These are phyloP conservation scores for Zasmidium citrigriseum DNA, from an alignment of 2,329 filamentous ascomycete species.

Conservation along the genomic window DNA sequence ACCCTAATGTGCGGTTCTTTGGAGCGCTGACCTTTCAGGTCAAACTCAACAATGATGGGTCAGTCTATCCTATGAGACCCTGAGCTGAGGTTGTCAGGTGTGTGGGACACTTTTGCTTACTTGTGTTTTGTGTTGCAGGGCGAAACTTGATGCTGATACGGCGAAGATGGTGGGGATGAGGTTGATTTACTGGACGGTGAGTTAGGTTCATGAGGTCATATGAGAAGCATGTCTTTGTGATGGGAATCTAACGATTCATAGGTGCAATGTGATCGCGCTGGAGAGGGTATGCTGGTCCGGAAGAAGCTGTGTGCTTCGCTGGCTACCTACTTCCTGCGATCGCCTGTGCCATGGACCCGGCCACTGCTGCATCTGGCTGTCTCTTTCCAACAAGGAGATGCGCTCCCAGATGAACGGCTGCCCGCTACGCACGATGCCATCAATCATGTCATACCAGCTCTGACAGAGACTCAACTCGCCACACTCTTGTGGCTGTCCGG, in stretches of 20 bases:
- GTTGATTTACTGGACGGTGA: slow-evolving; percentile 64
- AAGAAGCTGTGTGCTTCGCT: slow-evolving; percentile 78
- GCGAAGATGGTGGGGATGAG: slow-evolving; percentile 61
- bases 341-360: slow-evolving; percentile 65
- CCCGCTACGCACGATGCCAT: slow-evolving; percentile 48
- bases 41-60: slow-evolving; percentile 70
- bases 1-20: slow-evolving; percentile 83
- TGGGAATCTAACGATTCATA: slow-evolving; percentile 8
- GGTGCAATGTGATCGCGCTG: slow-evolving; percentile 49
- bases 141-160: slow-evolving; percentile 57
- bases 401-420: slow-evolving; percentile 20
- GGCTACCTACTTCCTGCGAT: slow-evolving; percentile 73
- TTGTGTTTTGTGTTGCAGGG: slow-evolving; percentile 22
- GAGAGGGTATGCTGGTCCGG: slow-evolving; percentile 61
- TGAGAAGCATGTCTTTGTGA: neutral
- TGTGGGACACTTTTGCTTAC: slow-evolving; percentile 26
- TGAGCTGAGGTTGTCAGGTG: slow-evolving; percentile 32
- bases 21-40: slow-evolving; percentile 90
- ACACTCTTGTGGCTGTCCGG: slow-evolving; percentile 66
- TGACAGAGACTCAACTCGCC: slow-evolving; percentile 55
- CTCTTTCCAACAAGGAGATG: slow-evolving; percentile 29
- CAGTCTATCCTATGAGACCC: slow-evolving; percentile 28
- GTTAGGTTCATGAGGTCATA: slow-evolving; percentile 3
- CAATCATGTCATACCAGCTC: slow-evolving; percentile 46
- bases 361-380: slow-evolving; percentile 50